Base-by-base conservation (phyloP, 768 basidiomycete genomes). In the Lanmaoa rubissima region DNA sequence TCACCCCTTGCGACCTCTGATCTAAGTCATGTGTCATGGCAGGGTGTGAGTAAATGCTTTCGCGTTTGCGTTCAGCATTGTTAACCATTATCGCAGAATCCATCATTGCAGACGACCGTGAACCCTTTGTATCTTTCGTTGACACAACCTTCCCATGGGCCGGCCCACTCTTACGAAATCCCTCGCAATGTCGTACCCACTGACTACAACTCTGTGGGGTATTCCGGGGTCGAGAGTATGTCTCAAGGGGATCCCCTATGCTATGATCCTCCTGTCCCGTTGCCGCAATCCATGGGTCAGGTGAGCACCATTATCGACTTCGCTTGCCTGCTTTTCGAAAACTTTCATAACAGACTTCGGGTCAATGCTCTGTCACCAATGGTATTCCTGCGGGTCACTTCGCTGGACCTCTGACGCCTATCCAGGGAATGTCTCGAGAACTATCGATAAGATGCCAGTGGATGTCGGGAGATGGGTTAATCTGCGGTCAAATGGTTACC, bases 1-100 rank as follows among this genome's bases (percentile, higher is more conserved):
- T 4, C 4, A 7, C 1, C 7, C 19, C 39, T 31, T 19, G 5
- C 3, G n/a, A 40, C 5, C 36, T 11, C 9, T 31, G 5, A 9
- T 32, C 34, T 5, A 5, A 41, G 40, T 43, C 41, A 58, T 55
- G 24, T 39, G 39, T 7, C 17, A 36, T 32, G 19, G 13, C 48
- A 59, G 17, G 40, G 32, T n/a, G 63, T 64, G 43, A 53, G 64
- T 55, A 44, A 13, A 42, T 7, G 1, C 19, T 26, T 19, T 53
- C 19, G 2, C 39, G 17, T 12, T 41, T 41, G 40, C 19, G 5
- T 52, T 24, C 24, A 19, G n/a, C 2, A n/a, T 51, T 31, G 10
- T 26, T 55, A 31, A 57, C 17, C 28, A 11, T 5, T 3, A 14
- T 51, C 12, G 1, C 36, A 57, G 34, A 42, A 36, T 43, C 8